Conservation (phyloP, 306 rosid species). For the Cicer yamashitae region DNA sequence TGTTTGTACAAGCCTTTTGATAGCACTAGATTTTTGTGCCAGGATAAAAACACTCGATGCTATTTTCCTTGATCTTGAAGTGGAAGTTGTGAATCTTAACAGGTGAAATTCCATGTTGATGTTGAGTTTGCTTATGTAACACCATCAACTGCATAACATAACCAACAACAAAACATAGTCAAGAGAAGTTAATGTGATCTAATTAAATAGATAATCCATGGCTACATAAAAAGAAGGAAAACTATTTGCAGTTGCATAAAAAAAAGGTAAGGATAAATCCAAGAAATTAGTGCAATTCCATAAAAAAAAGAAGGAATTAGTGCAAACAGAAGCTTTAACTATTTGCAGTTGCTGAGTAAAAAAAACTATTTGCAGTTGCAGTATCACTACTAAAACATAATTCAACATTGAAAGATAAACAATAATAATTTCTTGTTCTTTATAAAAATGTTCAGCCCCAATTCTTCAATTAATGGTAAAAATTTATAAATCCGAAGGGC, state of each 20-base stretch:
- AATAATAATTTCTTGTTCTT: not conserved
- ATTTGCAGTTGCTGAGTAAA: conserved; percentile 4
- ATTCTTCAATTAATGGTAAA: not conserved
- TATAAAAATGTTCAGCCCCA: not conserved
- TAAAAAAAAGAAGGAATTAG: not conserved
- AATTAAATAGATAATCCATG: not conserved
- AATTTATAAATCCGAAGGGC: not conserved
- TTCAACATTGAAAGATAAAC: conserved; percentile 20
- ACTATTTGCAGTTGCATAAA: too few relatives aligned
- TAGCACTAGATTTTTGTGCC: conserved; percentile 65
- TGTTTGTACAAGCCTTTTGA: conserved; percentile 2
- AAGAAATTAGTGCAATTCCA: not conserved
- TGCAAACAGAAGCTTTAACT: not conserved
- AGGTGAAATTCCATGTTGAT: conserved; percentile 54
- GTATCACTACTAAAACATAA: conserved; percentile 16
- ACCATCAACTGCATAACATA: conserved; percentile 58
- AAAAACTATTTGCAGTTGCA: conserved; percentile 15
- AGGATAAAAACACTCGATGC: conserved; percentile 77
- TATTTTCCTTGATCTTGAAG: conserved; percentile 77
- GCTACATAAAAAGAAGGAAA: too few relatives aligned
- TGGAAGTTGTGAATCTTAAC: conserved; percentile 64
- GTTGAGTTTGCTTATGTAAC: conserved; percentile 53
- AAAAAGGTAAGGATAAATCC: conserved; percentile 13
- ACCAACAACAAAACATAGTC: conserved; percentile 29
- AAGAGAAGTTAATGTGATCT: not conserved